Percentiles rank a stretch among this genome's conserved stretches.
These are phyloP conservation scores for Tranzscheliella williamsii DNA, from an alignment of 1,284 basidiomycete genomes.

Conservation along the genomic window DNA sequence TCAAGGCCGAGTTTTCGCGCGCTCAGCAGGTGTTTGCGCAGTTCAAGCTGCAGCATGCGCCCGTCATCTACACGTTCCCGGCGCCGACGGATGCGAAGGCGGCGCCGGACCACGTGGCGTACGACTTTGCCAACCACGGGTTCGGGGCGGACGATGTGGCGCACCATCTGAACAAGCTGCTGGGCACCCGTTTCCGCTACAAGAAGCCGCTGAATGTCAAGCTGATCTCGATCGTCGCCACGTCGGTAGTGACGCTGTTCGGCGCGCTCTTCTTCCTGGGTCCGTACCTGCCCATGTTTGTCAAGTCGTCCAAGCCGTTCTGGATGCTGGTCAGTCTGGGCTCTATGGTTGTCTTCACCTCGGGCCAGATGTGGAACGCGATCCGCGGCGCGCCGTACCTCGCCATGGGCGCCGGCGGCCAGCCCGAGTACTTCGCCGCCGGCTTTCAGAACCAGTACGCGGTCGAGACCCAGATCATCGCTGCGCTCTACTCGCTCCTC, in stretches of 20 bases:
- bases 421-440: slow-evolving; percentile 77
- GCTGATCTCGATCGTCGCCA: slow-evolving; percentile 18
- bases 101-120: slow-evolving; percentile 19
- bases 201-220: slow-evolving; percentile 39
- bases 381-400: slow-evolving; percentile 82
- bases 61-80: slow-evolving; percentile 46
- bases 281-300: slow-evolving; percentile 16
- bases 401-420: slow-evolving; percentile 64
- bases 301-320: slow-evolving; percentile 16
- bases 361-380: slow-evolving; percentile 86
- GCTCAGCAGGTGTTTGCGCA: slow-evolving; percentile 39
- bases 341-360: slow-evolving; percentile 56
- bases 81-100: slow-evolving; percentile 13
- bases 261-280: slow-evolving; percentile 22
- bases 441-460: slow-evolving; percentile 91
- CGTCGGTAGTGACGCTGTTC: slow-evolving; percentile 7
- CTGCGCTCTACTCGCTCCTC: slow-evolving; percentile 80
- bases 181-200: slow-evolving; percentile 31
- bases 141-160: slow-evolving; percentile 39
- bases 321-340: slow-evolving; percentile 43
- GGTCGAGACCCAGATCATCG: slow-evolving; percentile 86
- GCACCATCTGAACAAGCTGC: slow-evolving; percentile 17
- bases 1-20: slow-evolving; percentile 43
- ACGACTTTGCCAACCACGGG: slow-evolving; percentile 44
- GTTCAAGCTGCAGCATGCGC: slow-evolving; percentile 46